A percentile compares a stretch with the other conserved stretches of the same genome.
Evolutionary conservation across 106 monocot genomes (phyloP).

Genomic region (Alisma plantagoaquatica): DNA sequence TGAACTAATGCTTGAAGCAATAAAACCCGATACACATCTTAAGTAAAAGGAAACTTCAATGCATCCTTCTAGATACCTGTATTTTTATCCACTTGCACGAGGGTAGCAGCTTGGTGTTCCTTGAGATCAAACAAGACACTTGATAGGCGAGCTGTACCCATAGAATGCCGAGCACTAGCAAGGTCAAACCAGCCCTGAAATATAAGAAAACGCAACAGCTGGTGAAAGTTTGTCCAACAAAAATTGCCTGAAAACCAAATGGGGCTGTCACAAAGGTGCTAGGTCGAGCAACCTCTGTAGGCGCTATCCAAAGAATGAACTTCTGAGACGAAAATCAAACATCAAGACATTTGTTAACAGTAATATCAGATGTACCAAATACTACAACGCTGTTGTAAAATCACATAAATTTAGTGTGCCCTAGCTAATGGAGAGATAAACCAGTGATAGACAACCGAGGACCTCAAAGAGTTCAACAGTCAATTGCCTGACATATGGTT

Average conservation of each 20-base stretch:
- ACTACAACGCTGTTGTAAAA: too few relatives aligned
- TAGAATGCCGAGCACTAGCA: conserved; percentile 89
- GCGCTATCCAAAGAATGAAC: background rate
- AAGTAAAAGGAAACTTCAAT: background rate
- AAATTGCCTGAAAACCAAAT: too few relatives aligned
- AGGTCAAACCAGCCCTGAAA: conserved; percentile 86
- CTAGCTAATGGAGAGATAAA: too few relatives aligned
- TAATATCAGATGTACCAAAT: background rate
- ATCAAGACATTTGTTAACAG: background rate
- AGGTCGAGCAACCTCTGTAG: background rate
- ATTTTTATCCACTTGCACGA: conserved; percentile 26
- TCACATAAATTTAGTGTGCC: too few relatives aligned
- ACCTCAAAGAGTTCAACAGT: background rate
- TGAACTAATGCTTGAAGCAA: too few relatives aligned
- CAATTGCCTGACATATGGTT: background rate
- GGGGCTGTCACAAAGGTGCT: background rate
- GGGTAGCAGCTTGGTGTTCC: conserved; percentile 51
- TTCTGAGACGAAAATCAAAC: background rate
- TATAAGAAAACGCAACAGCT: background rate
- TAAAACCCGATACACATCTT: too few relatives aligned
- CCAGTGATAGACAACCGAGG: too few relatives aligned
- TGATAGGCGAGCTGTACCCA: conserved; percentile 66
- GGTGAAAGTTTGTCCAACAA: background rate
- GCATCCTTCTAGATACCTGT: background rate
- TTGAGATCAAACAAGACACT: conserved; percentile 58